phyloP scores from a whole-genome alignment of 495 filamentous ascomycete species.

The Hypoxylon cercidicola region DNA sequence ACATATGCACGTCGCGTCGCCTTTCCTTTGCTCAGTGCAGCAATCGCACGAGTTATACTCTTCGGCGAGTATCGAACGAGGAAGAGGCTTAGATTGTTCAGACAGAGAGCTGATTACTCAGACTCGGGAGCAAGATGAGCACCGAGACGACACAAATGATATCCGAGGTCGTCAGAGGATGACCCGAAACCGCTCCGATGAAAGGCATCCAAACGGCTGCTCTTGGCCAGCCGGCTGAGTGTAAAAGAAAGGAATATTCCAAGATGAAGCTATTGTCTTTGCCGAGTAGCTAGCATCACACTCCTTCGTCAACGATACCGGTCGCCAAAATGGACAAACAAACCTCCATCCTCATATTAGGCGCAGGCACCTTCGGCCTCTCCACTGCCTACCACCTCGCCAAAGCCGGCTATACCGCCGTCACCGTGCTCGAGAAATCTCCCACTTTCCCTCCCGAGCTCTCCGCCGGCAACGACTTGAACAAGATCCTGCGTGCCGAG shows the following conservation, averaged over 20 bases:
- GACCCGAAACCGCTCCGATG: slow-evolving; percentile 29
- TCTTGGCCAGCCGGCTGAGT: neutral
- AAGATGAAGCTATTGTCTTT: slow-evolving; percentile 17
- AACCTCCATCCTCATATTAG: slow-evolving; percentile 51
- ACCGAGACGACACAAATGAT: slow-evolving; percentile 7
- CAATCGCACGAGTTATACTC: slow-evolving; percentile 8
- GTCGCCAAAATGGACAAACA: slow-evolving; percentile 17
- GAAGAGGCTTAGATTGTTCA: neutral
- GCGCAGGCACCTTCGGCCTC: slow-evolving; percentile 61
- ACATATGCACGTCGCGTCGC: slow-evolving; percentile 34
- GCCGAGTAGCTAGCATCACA: neutral
- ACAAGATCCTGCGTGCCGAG: slow-evolving; percentile 66
- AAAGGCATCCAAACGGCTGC: slow-evolving; percentile 1
- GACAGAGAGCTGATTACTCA: too few species aligned
- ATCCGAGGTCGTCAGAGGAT: slow-evolving; percentile 17
- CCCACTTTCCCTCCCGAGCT: slow-evolving; percentile 52
- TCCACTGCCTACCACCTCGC: slow-evolving; percentile 62
- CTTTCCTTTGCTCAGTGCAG: slow-evolving; percentile 16
- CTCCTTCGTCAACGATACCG: neutral
- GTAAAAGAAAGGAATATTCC: slow-evolving; percentile 23
- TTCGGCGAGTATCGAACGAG: neutral
- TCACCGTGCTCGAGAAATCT: slow-evolving; percentile 59
- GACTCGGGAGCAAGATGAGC: too few species aligned
- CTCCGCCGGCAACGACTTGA: slow-evolving; percentile 63
- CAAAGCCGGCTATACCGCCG: slow-evolving; percentile 53